Evolutionary conservation across 2,329 filamentous ascomycete species (phyloP), one percentile per base, ranked within the genome.

Genomic region (Stemphylium lycopersici): DNA sequence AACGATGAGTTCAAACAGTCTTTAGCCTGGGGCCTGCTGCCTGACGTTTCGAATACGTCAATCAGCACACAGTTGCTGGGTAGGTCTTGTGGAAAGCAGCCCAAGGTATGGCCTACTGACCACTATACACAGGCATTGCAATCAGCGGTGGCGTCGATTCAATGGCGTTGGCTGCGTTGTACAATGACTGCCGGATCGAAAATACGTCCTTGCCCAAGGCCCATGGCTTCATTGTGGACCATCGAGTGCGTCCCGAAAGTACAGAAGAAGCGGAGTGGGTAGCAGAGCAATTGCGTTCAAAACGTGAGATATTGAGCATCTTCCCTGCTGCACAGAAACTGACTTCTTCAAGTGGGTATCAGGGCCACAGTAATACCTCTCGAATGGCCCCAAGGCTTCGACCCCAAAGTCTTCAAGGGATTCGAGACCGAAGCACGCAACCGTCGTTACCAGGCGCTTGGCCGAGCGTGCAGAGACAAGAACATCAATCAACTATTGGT

Each of bases 121-220:
- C 22, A 5, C 32, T 31, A 6, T 2, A 13, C n/a, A 32, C 40
- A 78, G 78, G 83, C 48, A 79, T 98, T 55, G 95, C 93, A 13
- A 81, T 98, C 57, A 97, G 93, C 69, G 95, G 95, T 20, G 95
- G 95, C 6, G 90, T 95, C 34, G 95, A 99, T 75, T 98, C 93
- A n/a, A 99, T 98, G 93, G 93, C 93, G 24, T 80, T 99, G 56
- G 91, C 92, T 50, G 87, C 81, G 56, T 82, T 98, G 32, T 90
- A 90, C 70, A 75, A 79, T 40, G 62, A 65, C 41, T 62, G 56
- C 42, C 48, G 47, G 39, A 48, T 33, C 61, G 39, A 33, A 2
- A 34, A 61, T n/a, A 7, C 11, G 4, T 20, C 10, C 42, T 64
- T 52, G 40, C 61, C 66, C 18, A 24, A 70, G 12, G 77, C 83